Conservation (phyloP, 2,329 filamentous ascomycete genomes). For the Hypoxylon sp. region DNA sequence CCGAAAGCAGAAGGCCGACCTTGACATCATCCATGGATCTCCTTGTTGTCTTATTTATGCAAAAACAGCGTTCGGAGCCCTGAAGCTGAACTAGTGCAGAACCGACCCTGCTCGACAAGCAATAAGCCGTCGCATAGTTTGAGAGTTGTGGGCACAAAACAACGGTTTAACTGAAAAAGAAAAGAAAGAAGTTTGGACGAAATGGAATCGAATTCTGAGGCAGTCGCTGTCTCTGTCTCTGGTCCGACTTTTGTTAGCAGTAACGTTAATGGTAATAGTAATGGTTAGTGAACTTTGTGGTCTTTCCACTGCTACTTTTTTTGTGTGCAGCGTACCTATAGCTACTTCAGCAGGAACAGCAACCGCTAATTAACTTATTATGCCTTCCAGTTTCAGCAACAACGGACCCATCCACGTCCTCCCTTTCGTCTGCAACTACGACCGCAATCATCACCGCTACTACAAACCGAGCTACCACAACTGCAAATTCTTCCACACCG, state of each 20-base stretch:
- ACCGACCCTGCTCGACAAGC: slow-evolving; percentile 29
- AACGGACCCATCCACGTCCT: slow-evolving; percentile 40
- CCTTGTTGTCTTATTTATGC: slow-evolving; percentile 38
- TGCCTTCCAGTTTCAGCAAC: slow-evolving; percentile 28
- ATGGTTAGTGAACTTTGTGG: slow-evolving; percentile 13
- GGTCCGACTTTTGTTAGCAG: slow-evolving; percentile 25
- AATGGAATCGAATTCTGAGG: slow-evolving; percentile 40
- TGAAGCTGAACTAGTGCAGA: slow-evolving; percentile 35
- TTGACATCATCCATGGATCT: slow-evolving; percentile 39
- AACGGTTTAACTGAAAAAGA: slow-evolving; percentile 7
- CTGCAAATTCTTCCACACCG: slow-evolving; percentile 32
- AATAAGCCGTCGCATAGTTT: slow-evolving; percentile 20
- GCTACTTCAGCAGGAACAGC: slow-evolving; percentile 16
- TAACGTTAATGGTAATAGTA: slow-evolving; percentile 22
- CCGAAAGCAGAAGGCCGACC: slow-evolving; percentile 19
- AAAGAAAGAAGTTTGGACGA: slow-evolving; percentile 30
- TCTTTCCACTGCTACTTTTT: not conserved
- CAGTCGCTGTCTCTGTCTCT: slow-evolving; percentile 36
- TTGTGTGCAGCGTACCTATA: slow-evolving; percentile 10
- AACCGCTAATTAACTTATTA: slow-evolving; percentile 36
- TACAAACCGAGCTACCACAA: slow-evolving; percentile 19
- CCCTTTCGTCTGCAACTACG: slow-evolving; percentile 32
- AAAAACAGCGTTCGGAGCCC: slow-evolving; percentile 35
- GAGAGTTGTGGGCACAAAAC: slow-evolving; percentile 12
- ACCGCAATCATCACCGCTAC: slow-evolving; percentile 24